phyloP scores from a whole-genome alignment of 2,329 filamentous ascomycete species.

The Penicillium sp. region DNA sequence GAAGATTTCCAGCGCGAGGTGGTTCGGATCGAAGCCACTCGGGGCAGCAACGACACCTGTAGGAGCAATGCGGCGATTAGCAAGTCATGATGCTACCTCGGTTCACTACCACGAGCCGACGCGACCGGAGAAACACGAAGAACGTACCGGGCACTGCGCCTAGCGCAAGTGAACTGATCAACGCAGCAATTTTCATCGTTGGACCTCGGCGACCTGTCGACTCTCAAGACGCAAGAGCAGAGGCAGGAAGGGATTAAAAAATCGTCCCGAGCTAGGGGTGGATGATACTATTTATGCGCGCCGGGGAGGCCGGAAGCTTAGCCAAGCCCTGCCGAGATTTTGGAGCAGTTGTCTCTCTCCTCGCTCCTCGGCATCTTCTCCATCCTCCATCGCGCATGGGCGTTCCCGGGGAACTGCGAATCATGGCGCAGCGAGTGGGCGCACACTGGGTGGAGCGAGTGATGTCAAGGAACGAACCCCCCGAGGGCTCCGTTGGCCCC shows the following conservation, averaged over 20 bases:
- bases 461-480: constrained; percentile 13
- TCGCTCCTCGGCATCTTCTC: constrained; percentile 4
- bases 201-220: background rate
- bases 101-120: too few species aligned
- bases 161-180: constrained; percentile 17
- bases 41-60: constrained; percentile 22
- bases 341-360: too few species aligned
- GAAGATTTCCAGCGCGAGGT: constrained; percentile 11
- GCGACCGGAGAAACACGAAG: constrained; percentile 7
- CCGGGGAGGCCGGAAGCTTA: constrained; percentile 21
- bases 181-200: constrained; percentile 18
- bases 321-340: constrained; percentile 12
- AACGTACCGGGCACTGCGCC: constrained; percentile 18
- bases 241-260: background rate
- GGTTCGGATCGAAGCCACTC: constrained; percentile 5
- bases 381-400: constrained; percentile 5
- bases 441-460: constrained; percentile 13
- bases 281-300: constrained; percentile 16
- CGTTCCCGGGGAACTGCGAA: constrained; percentile 11
- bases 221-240: background rate
- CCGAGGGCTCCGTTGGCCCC: background rate
- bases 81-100: too few species aligned
- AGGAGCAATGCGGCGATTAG: constrained; percentile 1
- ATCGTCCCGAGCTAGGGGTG: constrained; percentile 7
- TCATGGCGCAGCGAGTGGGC: constrained; percentile 16